Percentiles rank a stretch among this genome's conserved stretches.
Evolutionary conservation across 1,139 yeast genomes (phyloP).

Genomic region (Yamadazyma triangularis): DNA sequence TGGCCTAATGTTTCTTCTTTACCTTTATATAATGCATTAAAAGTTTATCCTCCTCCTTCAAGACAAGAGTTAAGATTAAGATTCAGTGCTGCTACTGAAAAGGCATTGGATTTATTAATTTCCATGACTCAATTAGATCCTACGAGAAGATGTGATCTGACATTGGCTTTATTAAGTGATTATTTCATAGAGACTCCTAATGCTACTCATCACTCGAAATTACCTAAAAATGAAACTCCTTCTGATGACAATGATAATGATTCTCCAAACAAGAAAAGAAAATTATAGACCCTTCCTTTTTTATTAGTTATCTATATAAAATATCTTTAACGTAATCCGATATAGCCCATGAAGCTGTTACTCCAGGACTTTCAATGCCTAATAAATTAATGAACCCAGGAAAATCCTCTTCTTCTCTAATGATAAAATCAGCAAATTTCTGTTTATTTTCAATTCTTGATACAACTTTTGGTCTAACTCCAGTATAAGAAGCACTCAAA

Average conservation of each 20-base stretch:
- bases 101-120: constrained; percentile 72
- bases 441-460: constrained; percentile 36
- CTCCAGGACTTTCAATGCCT: constrained; percentile 89
- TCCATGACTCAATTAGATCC: constrained; percentile 81
- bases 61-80: constrained; percentile 76
- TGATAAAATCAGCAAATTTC: constrained; percentile 67
- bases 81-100: constrained; percentile 89
- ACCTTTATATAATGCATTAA: constrained; percentile 68
- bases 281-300: constrained; percentile 1
- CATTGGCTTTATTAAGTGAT: constrained; percentile 58
- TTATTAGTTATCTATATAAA: constrained; percentile 12
- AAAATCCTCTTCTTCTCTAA: constrained; percentile 56
- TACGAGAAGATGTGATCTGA: constrained; percentile 60
- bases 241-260: not conserved
- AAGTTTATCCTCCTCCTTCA: constrained; percentile 79
- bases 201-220: constrained; percentile 66
- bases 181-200: constrained; percentile 73
- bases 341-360: constrained; percentile 78
- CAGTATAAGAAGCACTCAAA: constrained; percentile 67
- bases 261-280: constrained; percentile 1
- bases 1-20: constrained; percentile 90
- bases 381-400: constrained; percentile 77
- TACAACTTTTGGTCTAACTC: constrained; percentile 74
- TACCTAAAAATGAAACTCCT: constrained; percentile 48
- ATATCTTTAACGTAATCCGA: constrained; percentile 62